These are phyloP conservation scores for Zizania latifolia DNA, from an alignment of 176 grass and related monocot genomes.

Conservation along the genomic window DNA sequence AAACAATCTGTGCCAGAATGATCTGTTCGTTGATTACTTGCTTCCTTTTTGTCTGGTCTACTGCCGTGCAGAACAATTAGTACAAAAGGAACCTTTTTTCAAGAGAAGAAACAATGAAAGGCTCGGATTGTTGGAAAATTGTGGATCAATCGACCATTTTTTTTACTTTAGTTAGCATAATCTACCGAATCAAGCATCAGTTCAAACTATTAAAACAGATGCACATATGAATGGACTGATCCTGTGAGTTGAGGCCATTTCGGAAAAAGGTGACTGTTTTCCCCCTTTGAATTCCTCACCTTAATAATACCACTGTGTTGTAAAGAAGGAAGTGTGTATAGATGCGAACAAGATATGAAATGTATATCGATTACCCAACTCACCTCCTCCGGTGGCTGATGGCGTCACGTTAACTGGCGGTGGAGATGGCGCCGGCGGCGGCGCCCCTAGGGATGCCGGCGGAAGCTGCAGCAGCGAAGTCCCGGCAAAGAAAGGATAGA, in stretches of 20 bases:
- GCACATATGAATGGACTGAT: too few relatives aligned
- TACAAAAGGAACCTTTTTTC: neutral
- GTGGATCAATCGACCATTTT: neutral
- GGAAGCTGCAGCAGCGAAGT: slow-evolving; percentile 20
- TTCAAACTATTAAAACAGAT: neutral
- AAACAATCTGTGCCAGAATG: neutral
- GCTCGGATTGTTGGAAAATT: neutral
- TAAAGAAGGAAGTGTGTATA: neutral
- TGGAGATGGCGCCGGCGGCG: neutral
- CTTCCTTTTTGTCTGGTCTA: neutral
- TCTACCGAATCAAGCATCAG: neutral
- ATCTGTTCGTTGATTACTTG: neutral
- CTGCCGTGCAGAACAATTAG: neutral
- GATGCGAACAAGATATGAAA: neutral
- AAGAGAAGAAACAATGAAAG: neutral
- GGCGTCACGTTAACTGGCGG: neutral
- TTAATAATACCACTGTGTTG: neutral
- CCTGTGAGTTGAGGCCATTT: neutral
- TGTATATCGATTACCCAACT: neutral
- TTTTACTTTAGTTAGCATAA: neutral
- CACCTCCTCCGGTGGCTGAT: neutral
- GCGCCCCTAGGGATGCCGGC: neutral
- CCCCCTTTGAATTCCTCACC: neutral
- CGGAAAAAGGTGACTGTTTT: neutral
- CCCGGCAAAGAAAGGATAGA: neutral